Conservation (phyloP, 768 basidiomycete genomes). For the Phlebiopsis flavidoalba region DNA sequence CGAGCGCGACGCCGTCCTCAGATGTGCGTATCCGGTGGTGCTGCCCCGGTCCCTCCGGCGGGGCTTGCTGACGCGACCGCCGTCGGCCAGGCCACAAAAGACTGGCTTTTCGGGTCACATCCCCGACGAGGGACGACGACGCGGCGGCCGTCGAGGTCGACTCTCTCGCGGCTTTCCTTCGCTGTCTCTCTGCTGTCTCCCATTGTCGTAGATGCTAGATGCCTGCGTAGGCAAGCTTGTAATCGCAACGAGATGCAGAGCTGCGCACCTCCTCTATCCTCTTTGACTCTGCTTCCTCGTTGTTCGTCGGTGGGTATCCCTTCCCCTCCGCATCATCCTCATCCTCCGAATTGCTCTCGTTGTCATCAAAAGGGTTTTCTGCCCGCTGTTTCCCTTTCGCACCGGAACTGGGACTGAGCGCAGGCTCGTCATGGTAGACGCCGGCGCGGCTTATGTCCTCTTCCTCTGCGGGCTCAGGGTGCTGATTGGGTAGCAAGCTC, state of each 20-base stretch:
- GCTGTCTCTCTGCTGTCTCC: conserved; percentile 73
- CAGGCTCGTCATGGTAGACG: conserved; percentile 30
- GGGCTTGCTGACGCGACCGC: conserved; percentile 26
- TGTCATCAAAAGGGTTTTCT: conserved; percentile 21
- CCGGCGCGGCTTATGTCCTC: conserved; percentile 38
- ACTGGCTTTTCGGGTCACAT: conserved; percentile 55
- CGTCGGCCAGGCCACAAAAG: conserved; percentile 47
- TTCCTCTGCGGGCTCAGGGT: conserved; percentile 39
- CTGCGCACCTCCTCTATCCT: conserved; percentile 64
- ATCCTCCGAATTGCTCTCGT: conserved; percentile 23
- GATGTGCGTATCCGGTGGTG: conserved; percentile 43
- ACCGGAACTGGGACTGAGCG: conserved; percentile 20
- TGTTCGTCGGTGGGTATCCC: conserved; percentile 61
- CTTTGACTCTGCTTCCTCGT: conserved; percentile 63
- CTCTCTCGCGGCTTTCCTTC: conserved; percentile 68
- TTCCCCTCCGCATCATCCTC: conserved; percentile 26
- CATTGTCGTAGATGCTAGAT: conserved; percentile 67
- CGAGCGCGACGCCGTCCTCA: conserved; percentile 50
- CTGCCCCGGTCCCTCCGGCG: conserved; percentile 37
- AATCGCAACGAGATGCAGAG: background rate
- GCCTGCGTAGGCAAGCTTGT: background rate
- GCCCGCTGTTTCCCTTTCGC: conserved; percentile 31
- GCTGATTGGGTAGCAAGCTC: conserved; percentile 17
- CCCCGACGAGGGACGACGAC: conserved; percentile 46
- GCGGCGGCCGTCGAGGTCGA: conserved; percentile 32